Evolutionary conservation across 2,329 filamentous ascomycete species (phyloP).

Genomic region (Talaromyces amestolkiae): DNA sequence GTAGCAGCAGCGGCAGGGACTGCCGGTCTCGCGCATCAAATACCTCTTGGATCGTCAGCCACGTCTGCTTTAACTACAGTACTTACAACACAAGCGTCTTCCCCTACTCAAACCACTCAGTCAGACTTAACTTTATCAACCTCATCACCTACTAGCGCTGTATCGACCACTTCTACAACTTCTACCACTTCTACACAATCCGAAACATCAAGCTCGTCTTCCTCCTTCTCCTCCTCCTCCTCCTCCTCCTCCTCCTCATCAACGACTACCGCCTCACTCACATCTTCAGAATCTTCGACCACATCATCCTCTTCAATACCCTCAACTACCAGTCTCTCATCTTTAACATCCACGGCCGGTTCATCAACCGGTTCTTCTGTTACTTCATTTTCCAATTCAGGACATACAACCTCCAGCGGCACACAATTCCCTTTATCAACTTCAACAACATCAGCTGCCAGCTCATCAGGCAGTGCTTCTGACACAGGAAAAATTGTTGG

Average conservation of each 20-base stretch:
- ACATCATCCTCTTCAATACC: conserved; percentile 6
- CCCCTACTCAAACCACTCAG: conserved; percentile 1
- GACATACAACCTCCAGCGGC: not conserved
- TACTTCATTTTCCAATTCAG: not conserved
- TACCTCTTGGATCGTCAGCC: conserved; percentile 20
- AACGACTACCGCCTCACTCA: not conserved
- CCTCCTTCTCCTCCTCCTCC: not conserved
- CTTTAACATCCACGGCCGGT: not conserved
- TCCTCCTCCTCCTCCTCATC: not conserved
- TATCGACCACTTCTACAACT: not conserved
- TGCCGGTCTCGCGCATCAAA: conserved; percentile 10
- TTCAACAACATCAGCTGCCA: conserved; percentile 1
- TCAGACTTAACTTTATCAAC: conserved; percentile 5
- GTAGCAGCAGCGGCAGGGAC: not conserved
- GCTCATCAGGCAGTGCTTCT: conserved; percentile 20
- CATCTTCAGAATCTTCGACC: conserved; percentile 4
- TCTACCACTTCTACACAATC: conserved; percentile 1
- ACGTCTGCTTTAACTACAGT: conserved; percentile 7
- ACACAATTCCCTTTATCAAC: conserved; percentile 4
- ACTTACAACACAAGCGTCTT: not conserved
- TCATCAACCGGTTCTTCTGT: not conserved
- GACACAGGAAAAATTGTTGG: conserved; percentile 57
- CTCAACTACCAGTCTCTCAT: conserved; percentile 4
- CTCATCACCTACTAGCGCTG: not conserved
- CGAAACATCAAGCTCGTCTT: not conserved